Base-by-base conservation (phyloP, 2,329 filamentous ascomycete genomes). In the Chrysoporthe puriensis region DNA sequence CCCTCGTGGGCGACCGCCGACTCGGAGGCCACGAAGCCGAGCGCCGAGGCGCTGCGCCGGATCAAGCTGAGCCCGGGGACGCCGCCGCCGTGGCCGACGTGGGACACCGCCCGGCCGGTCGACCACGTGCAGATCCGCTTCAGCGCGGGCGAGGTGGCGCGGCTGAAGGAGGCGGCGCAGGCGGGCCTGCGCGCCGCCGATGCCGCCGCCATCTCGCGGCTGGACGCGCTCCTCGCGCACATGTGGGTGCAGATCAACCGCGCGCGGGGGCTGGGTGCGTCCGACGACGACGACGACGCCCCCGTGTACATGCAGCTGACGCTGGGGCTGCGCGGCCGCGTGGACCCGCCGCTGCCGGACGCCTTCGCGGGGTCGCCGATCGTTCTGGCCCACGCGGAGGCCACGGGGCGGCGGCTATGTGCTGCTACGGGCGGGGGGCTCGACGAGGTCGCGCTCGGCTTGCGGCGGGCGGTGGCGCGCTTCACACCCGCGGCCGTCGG, bases 171-270 rank as follows among this genome's bases (percentile, higher is more conserved):
- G 11, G 63, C 69, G 1, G 71, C 71, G 0, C 68, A 72, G 60
- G 56, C 46, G 67, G 54, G 66, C 69, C 18, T 48, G 21, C 56
- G 66, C 7, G 40, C 8, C 21, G 56, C 34, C 32, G 7, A 11
- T 2, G 18, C 43, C 16, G 40, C 66, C 13, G 58, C 68, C 3
- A 72, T 83, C 18, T 83, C 80, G 7, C 78, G 80, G 46, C 79
- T 81, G 14, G 83, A 85, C 58, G 79, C 81, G 0, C 70, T 83
- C 1, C 72, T 85, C 4, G 82, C 82, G 0, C 81, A 85, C 66
- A 67, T 84, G 18, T 85, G 81, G 81, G 75, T 76, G 1, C 71
- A 77, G 0, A 79, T 85, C 66, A 82, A 79, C 66, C 78, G 77
- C 7, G 80, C 83, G 0, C 77, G 82, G 1, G 70, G 71, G 5